Base-by-base conservation (phyloP, 805 yeast genomes). In the Maudiozyma bulderi region DNA sequence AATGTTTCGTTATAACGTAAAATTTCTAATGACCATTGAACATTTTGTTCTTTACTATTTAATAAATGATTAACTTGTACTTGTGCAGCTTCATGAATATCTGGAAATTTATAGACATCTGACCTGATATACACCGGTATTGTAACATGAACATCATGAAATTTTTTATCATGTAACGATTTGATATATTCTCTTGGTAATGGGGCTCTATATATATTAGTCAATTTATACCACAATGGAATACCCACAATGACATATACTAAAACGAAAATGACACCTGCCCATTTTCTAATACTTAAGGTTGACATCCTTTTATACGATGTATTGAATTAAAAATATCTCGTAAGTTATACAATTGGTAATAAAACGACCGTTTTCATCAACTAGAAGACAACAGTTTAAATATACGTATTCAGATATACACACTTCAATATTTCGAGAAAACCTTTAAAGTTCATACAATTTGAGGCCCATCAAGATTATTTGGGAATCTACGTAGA, bases 81-180 rank as follows among this genome's bases (percentile, higher is more conserved):
- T 50, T 76, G 75, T 1, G 75, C 59, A 0, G 84, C 88, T 41
- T 71, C 71, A 1, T 74, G 76, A 15, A 88, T 58, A 61, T 88
- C 95, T 0, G 91, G 90, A 55, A 82, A 81, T 14, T 67, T 63
- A 53, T 80, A 72, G 1, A 76, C 77, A 9, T 72, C 72, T 1
- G 60, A 59, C n/a, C 65, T 62, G 26, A 73, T 54, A 44, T 66
- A 71, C 3, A 77, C 67, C 0, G 78, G 79, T 6, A 77, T 67
- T 2, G 57, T 65, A 40, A 78, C 47, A 28, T 63, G 62, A 2
- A 78, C 52, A 55, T 77, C 82, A 26, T 64, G 54, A 42, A 72
- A 63, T 10, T 73, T 74, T 45, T 71, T 57, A 8, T 65, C 63
- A n/a, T 64, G 64, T 26, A 72, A 52, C 6, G 64, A 54, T 30